Base-by-base conservation (phyloP, 2,329 filamentous ascomycete genomes). In the Fusarium xylarioides region DNA sequence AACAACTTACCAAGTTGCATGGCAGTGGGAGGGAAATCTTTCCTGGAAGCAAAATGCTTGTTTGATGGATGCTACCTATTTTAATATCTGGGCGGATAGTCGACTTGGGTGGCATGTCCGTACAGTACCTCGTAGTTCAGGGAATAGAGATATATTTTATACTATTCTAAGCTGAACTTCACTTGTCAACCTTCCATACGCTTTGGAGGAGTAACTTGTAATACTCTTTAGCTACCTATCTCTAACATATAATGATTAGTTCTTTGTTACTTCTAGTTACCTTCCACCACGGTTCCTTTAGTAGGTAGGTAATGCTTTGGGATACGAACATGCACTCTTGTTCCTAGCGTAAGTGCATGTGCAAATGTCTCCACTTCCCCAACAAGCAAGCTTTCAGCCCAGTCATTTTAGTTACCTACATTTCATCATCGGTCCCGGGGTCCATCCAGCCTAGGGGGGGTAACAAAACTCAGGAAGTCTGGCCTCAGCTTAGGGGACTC, bases 351-450 rank as follows among this genome's bases (percentile, higher is more conserved):
- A 38, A 28, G 23, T 43, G 54, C 66, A 68, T 71, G 66, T 73
- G 61, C 44, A 55, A 32, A 35, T 16, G 59, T 54, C 69, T 38
- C 70, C 70, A 71, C 70, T 63, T 66, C 57, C 67, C 70, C 70
- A 53, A 73, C 49, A 69, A 65, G 66, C 66, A 73, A 73, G 70
- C 70, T 73, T 73, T 71, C 69, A 72, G 69, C 64, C 53, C 61
- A 21, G 60, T 49, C 52, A 67, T 57, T 38, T 28, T 38, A 54
- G 50, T 59, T 30, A 28, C 26, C 26, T 28, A 59, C 46, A 68
- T 73, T 73, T 71, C 62, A 73, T 73, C 70, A 74, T 73, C 58
- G 38, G 62, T 50, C 58, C 70, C 53, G 67, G 65, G 71, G 70
- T 67, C 66, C 40, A 53, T 56, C 65, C 53, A 71, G 43, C 43